Conservation (phyloP, 352 stramenopile genomes). For the Blastocystis sp. region DNA sequence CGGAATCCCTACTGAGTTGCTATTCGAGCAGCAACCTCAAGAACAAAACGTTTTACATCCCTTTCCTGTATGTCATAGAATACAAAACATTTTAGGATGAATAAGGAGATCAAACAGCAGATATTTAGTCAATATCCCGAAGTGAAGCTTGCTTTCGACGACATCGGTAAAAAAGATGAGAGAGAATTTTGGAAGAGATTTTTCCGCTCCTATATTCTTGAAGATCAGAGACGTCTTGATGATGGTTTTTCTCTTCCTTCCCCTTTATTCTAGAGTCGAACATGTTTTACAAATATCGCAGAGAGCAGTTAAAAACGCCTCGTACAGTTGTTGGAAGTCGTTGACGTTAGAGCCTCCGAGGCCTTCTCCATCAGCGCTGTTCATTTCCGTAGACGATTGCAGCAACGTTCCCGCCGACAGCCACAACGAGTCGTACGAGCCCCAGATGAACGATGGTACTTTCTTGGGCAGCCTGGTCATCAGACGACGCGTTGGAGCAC, state of each 20-base stretch:
- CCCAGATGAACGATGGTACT: conserved; percentile 27
- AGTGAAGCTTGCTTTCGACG: background rate
- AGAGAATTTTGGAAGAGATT: background rate
- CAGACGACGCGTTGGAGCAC: background rate
- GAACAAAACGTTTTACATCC: conserved; percentile 5
- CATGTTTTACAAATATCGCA: background rate
- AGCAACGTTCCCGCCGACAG: background rate
- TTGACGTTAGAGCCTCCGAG: background rate
- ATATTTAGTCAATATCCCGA: conserved; percentile 45
- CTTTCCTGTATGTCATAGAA: background rate
- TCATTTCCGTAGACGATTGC: conserved; percentile 40
- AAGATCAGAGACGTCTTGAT: background rate
- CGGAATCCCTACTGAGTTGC: conserved; percentile 21
- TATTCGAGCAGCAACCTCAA: conserved; percentile 38
- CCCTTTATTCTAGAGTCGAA: background rate
- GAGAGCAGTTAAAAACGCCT: background rate
- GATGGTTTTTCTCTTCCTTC: background rate
- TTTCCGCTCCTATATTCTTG: conserved; percentile 40
- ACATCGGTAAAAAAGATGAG: background rate
- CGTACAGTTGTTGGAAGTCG: background rate
- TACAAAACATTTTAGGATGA: conserved; percentile 33
- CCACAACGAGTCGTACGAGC: background rate
- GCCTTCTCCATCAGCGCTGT: background rate
- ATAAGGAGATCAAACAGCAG: conserved; percentile 36
- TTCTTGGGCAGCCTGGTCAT: background rate